Base-by-base conservation (phyloP, 805 yeast genomes). In the Candida morakotiae region DNA sequence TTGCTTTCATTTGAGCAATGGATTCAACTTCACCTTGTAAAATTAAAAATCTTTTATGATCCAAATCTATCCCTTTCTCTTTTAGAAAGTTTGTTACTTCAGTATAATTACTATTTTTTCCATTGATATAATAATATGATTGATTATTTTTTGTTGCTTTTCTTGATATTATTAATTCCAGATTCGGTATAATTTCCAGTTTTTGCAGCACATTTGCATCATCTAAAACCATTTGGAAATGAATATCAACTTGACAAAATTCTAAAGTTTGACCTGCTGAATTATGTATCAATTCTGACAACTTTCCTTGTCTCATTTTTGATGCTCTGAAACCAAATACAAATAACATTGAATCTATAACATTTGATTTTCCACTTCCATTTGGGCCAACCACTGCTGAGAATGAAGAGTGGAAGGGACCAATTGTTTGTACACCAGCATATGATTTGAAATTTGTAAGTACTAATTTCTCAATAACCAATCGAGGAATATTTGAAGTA, bases 341-440 rank as follows among this genome's bases (percentile, higher is more conserved):
- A 59, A 93, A 93, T 23, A 94, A 73, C 71, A 93, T 79, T 4
- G 97, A 87, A 58, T 94, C 98, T 58, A 93, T 93, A 46, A 93
- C 97, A 54, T 94, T 93, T 11, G 98, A 89, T 61, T 93, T 93
- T 2, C 99, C 99, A 9, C 96, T 84, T 7, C 99, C 99, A 58
- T 93, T 93, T 4, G 98, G 98, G 0, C 99, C 99, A 10, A 93
- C 97, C 9, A 93, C 95, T 0, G 99, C 98, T 9, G 96, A 86
- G 53, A 93, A 94, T 4, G 94, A 87, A 25, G 89, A 64, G 51
- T 93, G 84, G 60, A 93, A 93, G 0, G 99, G 99, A 0, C 99
- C 99, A 35, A 93, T 85, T 5, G 77, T 77, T 62, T 93, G 98
- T 13, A 73, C 66, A 0, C 98, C 98, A 1, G 97, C 98, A 56